These are phyloP conservation scores for Colletotrichum acutatum DNA, from an alignment of 2,329 filamentous ascomycete genomes.

Conservation along the genomic window DNA sequence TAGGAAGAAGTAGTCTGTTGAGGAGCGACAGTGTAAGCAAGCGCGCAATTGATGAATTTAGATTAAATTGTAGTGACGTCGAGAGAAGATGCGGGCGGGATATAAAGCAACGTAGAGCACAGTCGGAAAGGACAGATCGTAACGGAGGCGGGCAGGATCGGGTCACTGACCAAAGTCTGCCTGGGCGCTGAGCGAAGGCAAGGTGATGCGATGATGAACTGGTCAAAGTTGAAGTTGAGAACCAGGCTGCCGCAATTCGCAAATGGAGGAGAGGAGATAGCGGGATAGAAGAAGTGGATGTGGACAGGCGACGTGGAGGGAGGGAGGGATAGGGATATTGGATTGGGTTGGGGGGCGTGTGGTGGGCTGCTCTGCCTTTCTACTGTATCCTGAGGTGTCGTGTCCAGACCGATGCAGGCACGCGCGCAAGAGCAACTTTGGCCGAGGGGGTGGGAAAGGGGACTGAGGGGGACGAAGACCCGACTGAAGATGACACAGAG, in stretches of 20 bases:
- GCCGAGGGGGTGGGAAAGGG: conserved; percentile 26
- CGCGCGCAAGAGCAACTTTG: conserved; percentile 34
- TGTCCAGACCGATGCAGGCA: conserved; percentile 35
- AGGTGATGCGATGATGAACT: conserved; percentile 10
- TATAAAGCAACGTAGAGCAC: conserved; percentile 14
- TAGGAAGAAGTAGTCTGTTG: conserved; percentile 39
- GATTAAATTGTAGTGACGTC: conserved; percentile 27
- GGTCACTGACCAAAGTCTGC: conserved; percentile 31
- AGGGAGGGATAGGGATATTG: conserved; percentile 36
- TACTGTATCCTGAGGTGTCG: conserved; percentile 34
- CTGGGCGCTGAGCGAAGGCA: conserved; percentile 28
- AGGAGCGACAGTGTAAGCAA: conserved; percentile 29
- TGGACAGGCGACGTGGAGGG: conserved; percentile 36
- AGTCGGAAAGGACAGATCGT: conserved; percentile 33
- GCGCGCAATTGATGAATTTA: conserved; percentile 18
- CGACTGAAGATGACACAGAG: conserved; percentile 24
- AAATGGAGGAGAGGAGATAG: conserved; percentile 30
- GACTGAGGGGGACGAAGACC: conserved; percentile 15
- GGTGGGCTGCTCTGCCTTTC: conserved; percentile 30
- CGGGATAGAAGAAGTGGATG: conserved; percentile 36
- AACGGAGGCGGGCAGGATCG: conserved; percentile 7
- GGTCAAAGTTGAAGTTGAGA: conserved; percentile 24
- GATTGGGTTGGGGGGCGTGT: conserved; percentile 29
- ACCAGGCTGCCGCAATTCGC: conserved; percentile 36
- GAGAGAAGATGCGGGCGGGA: conserved; percentile 25